Percentiles rank a stretch among this genome's conserved stretches.
Evolutionary conservation across 768 basidiomycete genomes (phyloP).

Genomic region (Pilatotrama ljubarskyi): DNA sequence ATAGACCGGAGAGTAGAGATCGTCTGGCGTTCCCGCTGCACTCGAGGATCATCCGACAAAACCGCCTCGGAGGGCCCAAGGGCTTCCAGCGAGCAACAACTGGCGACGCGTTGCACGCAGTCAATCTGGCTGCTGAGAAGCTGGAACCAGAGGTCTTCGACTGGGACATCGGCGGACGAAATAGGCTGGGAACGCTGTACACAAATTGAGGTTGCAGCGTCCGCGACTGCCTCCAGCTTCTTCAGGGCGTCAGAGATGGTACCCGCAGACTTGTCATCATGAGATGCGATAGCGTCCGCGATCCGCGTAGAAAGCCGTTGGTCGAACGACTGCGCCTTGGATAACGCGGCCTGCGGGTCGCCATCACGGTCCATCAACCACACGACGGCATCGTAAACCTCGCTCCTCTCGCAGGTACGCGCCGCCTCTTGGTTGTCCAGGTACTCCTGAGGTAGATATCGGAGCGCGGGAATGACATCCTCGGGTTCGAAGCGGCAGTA

Average conservation of each 20-base stretch:
- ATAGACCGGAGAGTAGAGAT: conserved; percentile 64
- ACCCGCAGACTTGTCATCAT: conserved; percentile 8
- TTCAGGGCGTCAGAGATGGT: conserved; percentile 38
- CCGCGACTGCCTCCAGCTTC: conserved; percentile 58
- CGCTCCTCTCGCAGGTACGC: conserved; percentile 63
- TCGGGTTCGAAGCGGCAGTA: conserved; percentile 72
- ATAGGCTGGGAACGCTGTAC: conserved; percentile 56
- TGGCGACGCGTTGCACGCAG: conserved; percentile 69
- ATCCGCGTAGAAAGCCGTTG: conserved; percentile 49
- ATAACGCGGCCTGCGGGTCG: conserved; percentile 62
- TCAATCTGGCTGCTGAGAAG: conserved; percentile 81
- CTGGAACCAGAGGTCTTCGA: conserved; percentile 90
- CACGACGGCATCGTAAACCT: conserved; percentile 73
- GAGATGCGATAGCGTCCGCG: conserved; percentile 37
- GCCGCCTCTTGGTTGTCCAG: conserved; percentile 60
- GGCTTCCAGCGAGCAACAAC: conserved; percentile 33
- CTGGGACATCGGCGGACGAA: conserved; percentile 41
- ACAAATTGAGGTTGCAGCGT: conserved; percentile 68
- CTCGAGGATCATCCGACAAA: conserved; percentile 21
- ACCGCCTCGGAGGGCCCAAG: conserved; percentile 7
- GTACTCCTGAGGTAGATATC: conserved; percentile 49
- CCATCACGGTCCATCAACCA: conserved; percentile 76
- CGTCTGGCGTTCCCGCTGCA: conserved; percentile 33
- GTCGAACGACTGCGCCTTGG: conserved; percentile 62
- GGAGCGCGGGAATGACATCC: conserved; percentile 61